Conservation (phyloP, 2,329 filamentous ascomycete species). For the Diaporthe ilicicola region DNA sequence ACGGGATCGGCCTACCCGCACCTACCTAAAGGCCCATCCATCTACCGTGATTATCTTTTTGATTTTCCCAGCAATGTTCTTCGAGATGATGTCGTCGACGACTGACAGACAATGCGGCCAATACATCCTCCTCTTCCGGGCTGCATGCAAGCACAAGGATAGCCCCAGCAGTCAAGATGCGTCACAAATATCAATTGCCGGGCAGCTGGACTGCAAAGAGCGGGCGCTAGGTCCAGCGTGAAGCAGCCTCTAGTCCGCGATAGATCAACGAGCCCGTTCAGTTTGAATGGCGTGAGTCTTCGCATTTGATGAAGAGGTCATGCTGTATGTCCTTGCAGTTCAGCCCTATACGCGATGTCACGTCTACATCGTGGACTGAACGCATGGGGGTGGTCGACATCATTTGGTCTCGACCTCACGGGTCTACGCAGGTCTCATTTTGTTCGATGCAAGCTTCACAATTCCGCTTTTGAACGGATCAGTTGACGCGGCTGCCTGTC, state of each 20-base stretch:
- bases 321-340: neutral
- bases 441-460: too few relatives aligned
- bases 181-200: neutral
- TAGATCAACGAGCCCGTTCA: neutral
- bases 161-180: neutral
- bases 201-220: neutral
- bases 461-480: too few relatives aligned
- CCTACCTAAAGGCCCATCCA: neutral
- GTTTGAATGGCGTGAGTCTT: neutral
- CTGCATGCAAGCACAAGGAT: neutral
- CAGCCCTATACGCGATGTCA: constrained; percentile 12
- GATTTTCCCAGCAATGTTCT: neutral
- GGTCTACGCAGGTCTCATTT: neutral
- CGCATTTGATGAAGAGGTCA: neutral
- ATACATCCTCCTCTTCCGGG: too few relatives aligned
- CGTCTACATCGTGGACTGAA: neutral
- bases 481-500: neutral
- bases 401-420: neutral
- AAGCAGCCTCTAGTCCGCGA: neutral
- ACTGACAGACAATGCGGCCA: too few relatives aligned
- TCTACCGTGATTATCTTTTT: neutral
- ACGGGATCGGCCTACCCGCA: constrained; percentile 19
- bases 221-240: neutral
- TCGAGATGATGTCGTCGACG: neutral
- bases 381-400: neutral